These are phyloP conservation scores for Trichoderma hamatum DNA, from an alignment of 2,329 filamentous ascomycete species.

Conservation along the genomic window DNA sequence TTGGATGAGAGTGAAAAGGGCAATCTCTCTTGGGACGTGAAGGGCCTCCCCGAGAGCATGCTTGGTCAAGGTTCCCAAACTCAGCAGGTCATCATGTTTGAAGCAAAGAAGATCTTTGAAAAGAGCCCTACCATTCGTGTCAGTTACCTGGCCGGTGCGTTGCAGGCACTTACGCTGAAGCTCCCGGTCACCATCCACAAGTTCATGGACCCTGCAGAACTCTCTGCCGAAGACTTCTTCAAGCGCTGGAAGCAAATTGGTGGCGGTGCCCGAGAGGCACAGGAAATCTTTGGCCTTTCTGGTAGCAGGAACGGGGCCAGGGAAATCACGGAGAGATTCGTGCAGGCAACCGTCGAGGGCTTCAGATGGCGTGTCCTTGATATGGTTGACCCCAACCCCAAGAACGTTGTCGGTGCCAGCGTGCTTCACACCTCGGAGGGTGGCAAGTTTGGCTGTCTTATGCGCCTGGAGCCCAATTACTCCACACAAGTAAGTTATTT, in stretches of 20 bases:
- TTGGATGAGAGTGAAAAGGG: slow-evolving; percentile 68
- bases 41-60: slow-evolving; percentile 82
- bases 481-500: slow-evolving; percentile 73
- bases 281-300: slow-evolving; percentile 77
- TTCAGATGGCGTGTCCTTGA: slow-evolving; percentile 89
- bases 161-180: slow-evolving; percentile 90
- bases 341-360: slow-evolving; percentile 73
- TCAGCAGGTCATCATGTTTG: slow-evolving; percentile 94
- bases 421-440: slow-evolving; percentile 79
- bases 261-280: slow-evolving; percentile 80
- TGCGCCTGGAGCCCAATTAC: slow-evolving; percentile 94
- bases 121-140: slow-evolving; percentile 90
- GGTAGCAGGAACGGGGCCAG: slow-evolving; percentile 51
- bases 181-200: slow-evolving; percentile 88
- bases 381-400: slow-evolving; percentile 85
- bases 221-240: slow-evolving; percentile 93
- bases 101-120: slow-evolving; percentile 78
- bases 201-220: slow-evolving; percentile 91
- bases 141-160: slow-evolving; percentile 88
- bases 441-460: slow-evolving; percentile 91
- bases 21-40: slow-evolving; percentile 81
- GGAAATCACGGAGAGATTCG: slow-evolving; percentile 71
- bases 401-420: slow-evolving; percentile 91
- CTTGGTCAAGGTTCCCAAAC: slow-evolving; percentile 76
- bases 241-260: slow-evolving; percentile 99